phyloP scores from a whole-genome alignment of 2,329 filamentous ascomycete genomes.

The Cladorrhinum sp. region DNA sequence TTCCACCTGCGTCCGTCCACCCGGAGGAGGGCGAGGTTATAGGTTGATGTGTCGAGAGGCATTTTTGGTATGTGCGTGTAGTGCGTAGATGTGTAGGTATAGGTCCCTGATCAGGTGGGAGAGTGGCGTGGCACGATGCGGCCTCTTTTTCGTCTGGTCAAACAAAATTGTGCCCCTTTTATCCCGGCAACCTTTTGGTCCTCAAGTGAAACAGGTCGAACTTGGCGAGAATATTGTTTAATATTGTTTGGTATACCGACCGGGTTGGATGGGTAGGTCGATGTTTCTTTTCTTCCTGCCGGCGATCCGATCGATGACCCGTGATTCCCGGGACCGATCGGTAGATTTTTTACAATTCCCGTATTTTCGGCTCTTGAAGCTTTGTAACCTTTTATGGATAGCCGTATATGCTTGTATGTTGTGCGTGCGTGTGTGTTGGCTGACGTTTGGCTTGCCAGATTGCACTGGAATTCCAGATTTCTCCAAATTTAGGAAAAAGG shows the following conservation, averaged over 20 bases:
- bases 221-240: background rate
- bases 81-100: background rate
- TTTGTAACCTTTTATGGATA: no score
- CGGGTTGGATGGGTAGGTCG: background rate
- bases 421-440: background rate
- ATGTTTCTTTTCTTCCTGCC: background rate
- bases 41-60: slow-evolving; percentile 93
- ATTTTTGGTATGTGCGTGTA: slow-evolving; percentile 50
- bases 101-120: background rate
- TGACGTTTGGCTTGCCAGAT: background rate
- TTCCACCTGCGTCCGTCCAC: slow-evolving; percentile 92
- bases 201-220: background rate
- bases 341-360: background rate
- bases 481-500: slow-evolving; percentile 9
- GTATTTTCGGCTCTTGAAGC: background rate
- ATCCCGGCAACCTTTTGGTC: background rate
- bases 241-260: background rate
- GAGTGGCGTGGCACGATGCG: slow-evolving; percentile 4
- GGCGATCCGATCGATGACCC: background rate
- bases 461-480: background rate
- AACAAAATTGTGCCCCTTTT: background rate
- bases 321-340: background rate
- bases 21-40: slow-evolving; percentile 78
- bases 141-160: background rate
- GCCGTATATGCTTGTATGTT: background rate